phyloP scores from a whole-genome alignment of 2,329 filamentous ascomycete species.

The Reticulascus tulasneorum region DNA sequence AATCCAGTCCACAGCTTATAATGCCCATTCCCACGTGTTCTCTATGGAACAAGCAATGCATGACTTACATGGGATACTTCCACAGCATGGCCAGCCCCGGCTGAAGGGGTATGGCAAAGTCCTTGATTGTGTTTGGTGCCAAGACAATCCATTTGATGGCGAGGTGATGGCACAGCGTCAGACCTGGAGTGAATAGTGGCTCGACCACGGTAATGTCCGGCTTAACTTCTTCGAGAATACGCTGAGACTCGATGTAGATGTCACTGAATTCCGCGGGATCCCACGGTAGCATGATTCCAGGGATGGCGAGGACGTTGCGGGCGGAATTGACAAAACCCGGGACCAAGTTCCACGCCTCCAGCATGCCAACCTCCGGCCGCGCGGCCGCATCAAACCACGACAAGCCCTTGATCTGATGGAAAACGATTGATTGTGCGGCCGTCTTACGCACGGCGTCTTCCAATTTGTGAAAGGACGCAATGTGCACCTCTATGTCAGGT shows the following conservation, averaged over 20 bases:
- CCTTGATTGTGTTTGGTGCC: constrained; percentile 40
- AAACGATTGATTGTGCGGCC: constrained; percentile 22
- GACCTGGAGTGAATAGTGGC: constrained; percentile 36
- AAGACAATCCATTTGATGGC: constrained; percentile 31
- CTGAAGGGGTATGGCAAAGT: constrained; percentile 35
- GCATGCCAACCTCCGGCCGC: neutral
- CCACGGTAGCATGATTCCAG: constrained; percentile 1
- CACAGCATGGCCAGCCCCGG: constrained; percentile 22
- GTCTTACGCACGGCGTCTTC: constrained; percentile 1
- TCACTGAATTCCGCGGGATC: constrained; percentile 30
- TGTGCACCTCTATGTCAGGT: constrained; percentile 35
- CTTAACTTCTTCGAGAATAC: constrained; percentile 30
- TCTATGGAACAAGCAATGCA: constrained; percentile 31
- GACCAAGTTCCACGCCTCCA: neutral
- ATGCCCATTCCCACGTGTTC: constrained; percentile 29
- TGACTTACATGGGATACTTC: constrained; percentile 11
- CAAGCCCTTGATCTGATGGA: neutral
- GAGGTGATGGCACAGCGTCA: constrained; percentile 36
- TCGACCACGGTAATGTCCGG: constrained; percentile 40
- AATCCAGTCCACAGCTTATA: neutral
- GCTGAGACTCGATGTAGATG: constrained; percentile 31
- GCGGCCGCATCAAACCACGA: constrained; percentile 1
- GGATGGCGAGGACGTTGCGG: neutral
- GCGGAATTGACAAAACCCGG: constrained; percentile 1
- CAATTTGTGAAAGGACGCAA: constrained; percentile 33